Percentiles rank a stretch among this genome's conserved stretches.
phyloP scores from a whole-genome alignment of 2,329 filamentous ascomycete genomes.

The Botrytis aclada region DNA sequence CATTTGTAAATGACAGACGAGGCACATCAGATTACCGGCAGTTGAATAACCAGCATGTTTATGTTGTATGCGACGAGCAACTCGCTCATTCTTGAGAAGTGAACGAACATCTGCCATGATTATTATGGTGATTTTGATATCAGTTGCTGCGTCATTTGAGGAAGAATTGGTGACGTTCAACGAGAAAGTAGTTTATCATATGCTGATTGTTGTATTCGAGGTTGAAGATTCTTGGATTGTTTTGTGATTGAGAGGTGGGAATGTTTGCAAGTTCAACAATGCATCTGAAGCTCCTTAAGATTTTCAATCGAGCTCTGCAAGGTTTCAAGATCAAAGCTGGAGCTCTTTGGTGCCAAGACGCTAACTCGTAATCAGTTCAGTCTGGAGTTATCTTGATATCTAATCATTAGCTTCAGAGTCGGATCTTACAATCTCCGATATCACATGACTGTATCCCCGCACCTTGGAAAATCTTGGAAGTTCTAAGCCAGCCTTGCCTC shows the following conservation, averaged over 20 bases:
- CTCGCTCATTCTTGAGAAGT: constrained; percentile 74
- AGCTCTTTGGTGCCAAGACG: not conserved
- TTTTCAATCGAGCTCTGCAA: not conserved
- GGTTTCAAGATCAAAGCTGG: not conserved
- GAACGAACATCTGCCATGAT: constrained; percentile 76
- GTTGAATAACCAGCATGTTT: constrained; percentile 66
- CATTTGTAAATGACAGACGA: constrained; percentile 60
- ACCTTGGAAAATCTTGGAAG: constrained; percentile 9
- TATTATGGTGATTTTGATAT: not conserved
- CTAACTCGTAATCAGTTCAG: not conserved
- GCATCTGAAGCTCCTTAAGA: not conserved
- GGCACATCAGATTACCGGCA: constrained; percentile 65
- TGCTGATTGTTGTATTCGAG: not conserved
- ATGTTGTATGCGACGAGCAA: constrained; percentile 68
- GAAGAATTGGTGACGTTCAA: not conserved
- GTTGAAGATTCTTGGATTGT: not conserved
- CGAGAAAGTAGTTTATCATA: not conserved
- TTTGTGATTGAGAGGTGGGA: not conserved
- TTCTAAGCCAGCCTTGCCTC: not conserved
- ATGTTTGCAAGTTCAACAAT: not conserved
- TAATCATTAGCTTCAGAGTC: not conserved
- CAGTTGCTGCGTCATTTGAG: not conserved
- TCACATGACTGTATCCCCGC: constrained; percentile 8
- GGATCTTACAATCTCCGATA: not conserved
- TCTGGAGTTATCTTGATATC: not conserved